Evolutionary conservation across 371 early-diverging fungal genomes (phyloP).

Genomic region (Chytridiales sp.): DNA sequence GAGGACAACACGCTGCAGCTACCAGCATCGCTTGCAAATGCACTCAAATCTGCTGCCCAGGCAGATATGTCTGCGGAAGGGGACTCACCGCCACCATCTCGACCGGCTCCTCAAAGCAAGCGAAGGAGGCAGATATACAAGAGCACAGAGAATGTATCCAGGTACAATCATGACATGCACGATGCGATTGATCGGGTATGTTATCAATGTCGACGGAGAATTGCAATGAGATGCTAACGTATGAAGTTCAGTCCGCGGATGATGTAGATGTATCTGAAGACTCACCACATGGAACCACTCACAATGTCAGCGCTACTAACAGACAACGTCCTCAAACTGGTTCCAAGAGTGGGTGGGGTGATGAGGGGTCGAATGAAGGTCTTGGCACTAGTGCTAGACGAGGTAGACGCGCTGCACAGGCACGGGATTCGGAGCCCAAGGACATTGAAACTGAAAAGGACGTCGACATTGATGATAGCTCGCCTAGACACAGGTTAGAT

Average conservation of each 20-base stretch:
- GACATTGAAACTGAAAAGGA: conserved; percentile 8
- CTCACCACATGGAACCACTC: not conserved
- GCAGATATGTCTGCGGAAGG: conserved; percentile 15
- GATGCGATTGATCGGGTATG: too few relatives aligned
- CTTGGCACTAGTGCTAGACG: not conserved
- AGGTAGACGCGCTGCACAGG: not conserved
- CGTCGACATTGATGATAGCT: conserved; percentile 10
- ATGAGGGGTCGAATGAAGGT: not conserved
- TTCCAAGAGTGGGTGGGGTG: conserved; percentile 12
- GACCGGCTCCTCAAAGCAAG: conserved; percentile 20
- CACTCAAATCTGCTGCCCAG: not conserved
- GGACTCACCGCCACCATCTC: conserved; percentile 20
- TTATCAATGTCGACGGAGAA: too few relatives aligned
- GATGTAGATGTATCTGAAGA: not conserved
- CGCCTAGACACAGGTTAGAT: not conserved
- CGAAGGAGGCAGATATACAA: conserved; percentile 7
- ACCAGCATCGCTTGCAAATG: too few relatives aligned
- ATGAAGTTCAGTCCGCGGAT: not conserved
- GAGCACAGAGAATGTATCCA: too few relatives aligned
- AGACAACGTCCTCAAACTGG: not conserved
- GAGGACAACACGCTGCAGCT: not conserved
- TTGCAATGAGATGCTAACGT: conserved; percentile 6
- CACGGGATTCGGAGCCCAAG: not conserved
- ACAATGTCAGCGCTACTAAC: not conserved
- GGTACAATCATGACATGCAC: too few relatives aligned